A percentile compares a stretch with the other conserved stretches of the same genome.
These are phyloP conservation scores for Tarenaya hassleriana DNA, from an alignment of 345 rosid genomes.

Conservation along the genomic window DNA sequence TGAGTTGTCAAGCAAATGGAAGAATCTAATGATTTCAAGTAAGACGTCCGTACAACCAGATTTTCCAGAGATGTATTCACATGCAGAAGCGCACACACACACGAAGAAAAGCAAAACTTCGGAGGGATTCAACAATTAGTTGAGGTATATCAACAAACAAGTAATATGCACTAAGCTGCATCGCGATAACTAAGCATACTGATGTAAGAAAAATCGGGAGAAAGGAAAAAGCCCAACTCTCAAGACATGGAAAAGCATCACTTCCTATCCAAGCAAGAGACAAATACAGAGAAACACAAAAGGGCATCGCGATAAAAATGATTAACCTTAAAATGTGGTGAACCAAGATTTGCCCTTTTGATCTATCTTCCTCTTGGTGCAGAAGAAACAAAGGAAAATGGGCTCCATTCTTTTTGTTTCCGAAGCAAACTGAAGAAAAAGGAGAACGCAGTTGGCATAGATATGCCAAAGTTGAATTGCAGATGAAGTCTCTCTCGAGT, in stretches of 20 bases:
- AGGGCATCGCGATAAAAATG: background rate
- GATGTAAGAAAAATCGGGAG: background rate
- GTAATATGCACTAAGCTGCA: constrained; percentile 26
- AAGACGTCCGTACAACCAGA: too few relatives aligned
- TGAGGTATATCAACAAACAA: constrained; percentile 23
- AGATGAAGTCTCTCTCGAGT: constrained; percentile 17
- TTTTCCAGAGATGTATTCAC: too few relatives aligned
- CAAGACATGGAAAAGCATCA: constrained; percentile 44
- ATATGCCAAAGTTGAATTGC: constrained; percentile 40
- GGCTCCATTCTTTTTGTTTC: constrained; percentile 21
- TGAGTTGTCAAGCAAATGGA: too few relatives aligned
- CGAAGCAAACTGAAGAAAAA: constrained; percentile 25
- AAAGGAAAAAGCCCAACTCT: constrained; percentile 23
- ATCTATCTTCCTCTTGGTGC: constrained; percentile 52
- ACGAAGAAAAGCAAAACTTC: too few relatives aligned
- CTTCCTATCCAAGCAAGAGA: constrained; percentile 65
- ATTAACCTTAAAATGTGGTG: constrained; percentile 24
- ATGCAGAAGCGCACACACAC: too few relatives aligned
- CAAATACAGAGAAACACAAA: constrained; percentile 31
- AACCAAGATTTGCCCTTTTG: constrained; percentile 33
- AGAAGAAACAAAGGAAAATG: constrained; percentile 37
- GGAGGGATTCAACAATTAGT: constrained; percentile 8
- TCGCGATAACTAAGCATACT: constrained; percentile 15
- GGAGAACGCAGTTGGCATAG: constrained; percentile 40
- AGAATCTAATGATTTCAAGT: too few relatives aligned